Conservation (phyloP, 331 rosid species). For the Pyracantha coccinea region DNA sequence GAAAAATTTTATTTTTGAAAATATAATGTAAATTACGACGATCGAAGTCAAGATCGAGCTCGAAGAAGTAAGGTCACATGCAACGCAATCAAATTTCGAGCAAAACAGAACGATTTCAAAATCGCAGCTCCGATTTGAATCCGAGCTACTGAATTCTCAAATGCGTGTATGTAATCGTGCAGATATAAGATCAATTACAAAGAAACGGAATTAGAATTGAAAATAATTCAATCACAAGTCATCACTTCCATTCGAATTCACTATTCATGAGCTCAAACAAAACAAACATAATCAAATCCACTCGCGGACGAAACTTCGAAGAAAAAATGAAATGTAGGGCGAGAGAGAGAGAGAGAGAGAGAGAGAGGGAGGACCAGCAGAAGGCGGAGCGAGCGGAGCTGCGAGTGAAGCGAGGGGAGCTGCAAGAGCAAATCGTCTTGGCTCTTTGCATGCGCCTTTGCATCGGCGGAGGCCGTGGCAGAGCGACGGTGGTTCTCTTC, state of each 20-base stretch:
- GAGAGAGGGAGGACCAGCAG: slow-evolving; percentile 44
- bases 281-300: not conserved
- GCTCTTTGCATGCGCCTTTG: slow-evolving; percentile 51
- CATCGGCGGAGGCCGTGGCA: slow-evolving; percentile 19
- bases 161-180: too few species aligned
- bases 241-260: not conserved
- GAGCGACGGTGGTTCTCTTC: slow-evolving; percentile 23
- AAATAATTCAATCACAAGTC: not conserved
- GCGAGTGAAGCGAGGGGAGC: slow-evolving; percentile 60
- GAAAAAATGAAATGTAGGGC: not conserved
- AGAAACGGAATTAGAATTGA: not conserved
- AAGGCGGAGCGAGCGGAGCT: slow-evolving; percentile 55
- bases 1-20: not conserved
- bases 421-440: slow-evolving; percentile 65
- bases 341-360: slow-evolving; percentile 16
- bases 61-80: not conserved
- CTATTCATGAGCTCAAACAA: not conserved
- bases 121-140: not conserved
- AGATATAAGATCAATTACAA: not conserved
- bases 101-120: not conserved
- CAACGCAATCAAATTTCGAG: not conserved
- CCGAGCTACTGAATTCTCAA: not conserved
- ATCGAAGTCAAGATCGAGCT: slow-evolving; percentile 4
- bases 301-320: not conserved
- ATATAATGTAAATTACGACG: not conserved